Conservation (phyloP, 164 flowering plant genomes). For the Cinnamomum micranthum region DNA sequence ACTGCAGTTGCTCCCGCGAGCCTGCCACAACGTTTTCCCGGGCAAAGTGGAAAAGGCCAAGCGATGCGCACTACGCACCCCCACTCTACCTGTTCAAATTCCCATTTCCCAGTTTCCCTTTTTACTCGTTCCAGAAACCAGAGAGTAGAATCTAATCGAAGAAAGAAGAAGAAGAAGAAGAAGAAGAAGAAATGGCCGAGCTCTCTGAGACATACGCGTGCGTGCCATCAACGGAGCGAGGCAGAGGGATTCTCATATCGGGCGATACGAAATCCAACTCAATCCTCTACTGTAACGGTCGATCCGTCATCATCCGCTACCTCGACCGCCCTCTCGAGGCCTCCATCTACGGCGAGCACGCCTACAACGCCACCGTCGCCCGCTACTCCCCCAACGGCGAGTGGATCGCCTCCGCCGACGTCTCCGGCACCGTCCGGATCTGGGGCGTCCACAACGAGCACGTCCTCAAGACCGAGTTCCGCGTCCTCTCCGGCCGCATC, state of each 20-base stretch:
- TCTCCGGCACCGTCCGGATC: slow-evolving; percentile 81
- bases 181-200: slow-evolving; percentile 22
- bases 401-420: slow-evolving; percentile 99
- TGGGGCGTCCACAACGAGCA: slow-evolving; percentile 78
- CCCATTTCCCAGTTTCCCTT: too few species aligned
- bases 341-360: slow-evolving; percentile 78
- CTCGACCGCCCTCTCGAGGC: slow-evolving; percentile 72
- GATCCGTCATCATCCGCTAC: slow-evolving; percentile 78
- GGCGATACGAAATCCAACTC: slow-evolving; percentile 74
- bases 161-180: not conserved
- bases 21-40: too few species aligned
- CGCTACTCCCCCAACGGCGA: slow-evolving; percentile 95
- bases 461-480: slow-evolving; percentile 83
- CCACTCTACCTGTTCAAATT: too few species aligned
- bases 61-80: too few species aligned
- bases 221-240: slow-evolving; percentile 89
- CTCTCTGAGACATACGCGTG: slow-evolving; percentile 83
- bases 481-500: slow-evolving; percentile 83
- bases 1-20: too few species aligned
- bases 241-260: slow-evolving; percentile 85
- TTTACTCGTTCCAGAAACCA: too few species aligned
- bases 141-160: too few species aligned
- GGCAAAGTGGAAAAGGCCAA: too few species aligned
- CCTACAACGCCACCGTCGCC: slow-evolving; percentile 85
- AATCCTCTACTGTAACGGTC: slow-evolving; percentile 76